Evolutionary conservation across 257 asterid species (phyloP).

Genomic region (Oldenlandia corymbosa): DNA sequence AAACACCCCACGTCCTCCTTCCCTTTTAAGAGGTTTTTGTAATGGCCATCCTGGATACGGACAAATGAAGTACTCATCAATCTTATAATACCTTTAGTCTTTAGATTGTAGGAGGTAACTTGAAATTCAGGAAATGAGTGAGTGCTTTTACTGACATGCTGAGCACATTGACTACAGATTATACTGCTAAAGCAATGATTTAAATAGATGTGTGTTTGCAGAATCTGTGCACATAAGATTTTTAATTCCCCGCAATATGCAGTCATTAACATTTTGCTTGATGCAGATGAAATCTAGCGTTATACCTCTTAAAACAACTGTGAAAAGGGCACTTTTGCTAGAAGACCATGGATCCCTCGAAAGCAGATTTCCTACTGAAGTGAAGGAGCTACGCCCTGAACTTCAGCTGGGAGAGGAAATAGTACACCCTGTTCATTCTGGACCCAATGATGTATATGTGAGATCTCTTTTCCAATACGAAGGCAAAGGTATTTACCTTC

Average conservation of each 20-base stretch:
- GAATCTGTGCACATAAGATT: not conserved
- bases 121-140: not conserved
- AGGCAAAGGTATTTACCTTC: conserved; percentile 32
- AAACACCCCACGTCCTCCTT: no score
- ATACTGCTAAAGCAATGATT: not conserved
- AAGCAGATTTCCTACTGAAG: conserved; percentile 34
- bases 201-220: not conserved
- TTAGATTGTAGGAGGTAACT: not conserved
- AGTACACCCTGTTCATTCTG: conserved; percentile 36
- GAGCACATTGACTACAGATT: not conserved
- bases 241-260: not conserved
- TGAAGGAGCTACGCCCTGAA: conserved; percentile 40
- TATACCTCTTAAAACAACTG: conserved; percentile 73
- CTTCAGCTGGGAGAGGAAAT: conserved; percentile 40
- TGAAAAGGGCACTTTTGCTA: conserved; percentile 57
- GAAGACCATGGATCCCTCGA: conserved; percentile 45
- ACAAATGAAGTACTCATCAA: not conserved
- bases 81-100: not conserved
- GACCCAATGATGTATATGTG: conserved; percentile 22
- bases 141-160: not conserved
- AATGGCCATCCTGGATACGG: not conserved
- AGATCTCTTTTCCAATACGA: conserved; percentile 29
- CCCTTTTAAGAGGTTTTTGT: no score
- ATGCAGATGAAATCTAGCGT: conserved; percentile 73
- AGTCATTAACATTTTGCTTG: not conserved